Evolutionary conservation across 2,329 filamentous ascomycete species (phyloP), one percentile per base, ranked within the genome.

Genomic region (Ophiostoma australiae): DNA sequence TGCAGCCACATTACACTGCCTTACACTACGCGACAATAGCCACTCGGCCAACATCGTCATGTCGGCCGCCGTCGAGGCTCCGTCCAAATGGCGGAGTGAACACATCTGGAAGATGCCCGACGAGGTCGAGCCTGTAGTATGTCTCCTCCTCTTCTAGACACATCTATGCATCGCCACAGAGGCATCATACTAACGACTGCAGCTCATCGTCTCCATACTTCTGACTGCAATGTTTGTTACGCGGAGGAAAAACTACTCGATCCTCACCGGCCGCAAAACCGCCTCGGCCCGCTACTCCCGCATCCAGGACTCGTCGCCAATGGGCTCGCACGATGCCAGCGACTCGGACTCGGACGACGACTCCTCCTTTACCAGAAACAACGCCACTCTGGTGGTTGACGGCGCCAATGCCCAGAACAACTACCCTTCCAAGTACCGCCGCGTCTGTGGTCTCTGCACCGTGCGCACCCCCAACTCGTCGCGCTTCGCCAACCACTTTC

Each of bases 401-500:
- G 17, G 23, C 10, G 66, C n/a, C 31, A 2, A 27, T 35, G 39
- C 67, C 23, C n/a, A 23, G 8, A 20, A n/a, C 8, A 8, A 61
- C 17, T 35, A 73, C n/a, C 55, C 67, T 1, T 37, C 61, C 15
- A 73, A 72, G 48, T 48, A 67, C 31, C 67, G 71, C 6, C 65
- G 20, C 61, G 20, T 79, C 8, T 73, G 78, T 23, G 77, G 77
- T 20, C 68, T 75, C 55, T 79, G 78, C 76, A 77, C 75, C 15
- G 73, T 79, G 13, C 75, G 79, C 11, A 87, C 82, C 3, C 86
- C 86, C 17, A 87, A 87, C 74, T 85, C 86, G 4, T 85, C 85
- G 31, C 83, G 85, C 15, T 89, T 89, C 78, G 81, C 83, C 68
- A 80, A 84, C 70, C 80, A 89, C 76, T 76, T 86, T 63, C 87